These are phyloP conservation scores for Syncephalis fuscata DNA, from an alignment of 371 early-diverging fungal species.

Conservation along the genomic window DNA sequence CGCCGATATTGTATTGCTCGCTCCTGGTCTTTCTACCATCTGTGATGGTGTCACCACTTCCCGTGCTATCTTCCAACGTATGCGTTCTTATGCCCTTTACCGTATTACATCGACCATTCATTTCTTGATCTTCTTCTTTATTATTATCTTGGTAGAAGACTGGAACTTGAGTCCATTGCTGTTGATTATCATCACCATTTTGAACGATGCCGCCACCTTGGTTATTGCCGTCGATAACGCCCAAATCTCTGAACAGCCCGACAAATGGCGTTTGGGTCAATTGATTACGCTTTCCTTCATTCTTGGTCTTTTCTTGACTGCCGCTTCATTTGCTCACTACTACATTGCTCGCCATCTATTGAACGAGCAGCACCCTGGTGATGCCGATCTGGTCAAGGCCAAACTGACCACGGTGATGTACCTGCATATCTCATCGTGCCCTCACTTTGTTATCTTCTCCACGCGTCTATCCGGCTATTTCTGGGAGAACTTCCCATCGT, in stretches of 20 bases:
- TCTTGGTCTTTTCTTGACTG: slow-evolving; percentile 42
- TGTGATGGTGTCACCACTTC: slow-evolving; percentile 51
- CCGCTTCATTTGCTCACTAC: slow-evolving; percentile 54
- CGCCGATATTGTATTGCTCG: slow-evolving; percentile 56
- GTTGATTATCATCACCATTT: slow-evolving; percentile 56
- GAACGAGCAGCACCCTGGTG: background rate
- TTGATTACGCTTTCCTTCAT: slow-evolving; percentile 52
- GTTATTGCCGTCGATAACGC: slow-evolving; percentile 78
- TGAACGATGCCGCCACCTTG: slow-evolving; percentile 74
- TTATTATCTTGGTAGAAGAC: slow-evolving; percentile 42
- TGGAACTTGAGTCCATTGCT: slow-evolving; percentile 52
- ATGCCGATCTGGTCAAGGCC: slow-evolving; percentile 5
- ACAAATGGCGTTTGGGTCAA: slow-evolving; percentile 80
- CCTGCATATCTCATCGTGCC: slow-evolving; percentile 71
- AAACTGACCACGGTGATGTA: slow-evolving; percentile 61
- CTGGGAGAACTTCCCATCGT: slow-evolving; percentile 70
- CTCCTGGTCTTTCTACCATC: slow-evolving; percentile 57
- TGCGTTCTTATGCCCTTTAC: slow-evolving; percentile 22
- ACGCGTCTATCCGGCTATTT: slow-evolving; percentile 81
- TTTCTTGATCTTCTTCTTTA: slow-evolving; percentile 44
- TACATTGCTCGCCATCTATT: slow-evolving; percentile 33
- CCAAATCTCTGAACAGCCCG: slow-evolving; percentile 53
- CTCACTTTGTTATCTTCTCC: slow-evolving; percentile 94
- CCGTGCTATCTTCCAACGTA: slow-evolving; percentile 54
- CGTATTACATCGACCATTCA: slow-evolving; percentile 13